A percentile compares a stretch with the other conserved stretches of the same genome.
Evolutionary conservation across 352 stramenopile species (phyloP).

Genomic region (Pythium aquatile): DNA sequence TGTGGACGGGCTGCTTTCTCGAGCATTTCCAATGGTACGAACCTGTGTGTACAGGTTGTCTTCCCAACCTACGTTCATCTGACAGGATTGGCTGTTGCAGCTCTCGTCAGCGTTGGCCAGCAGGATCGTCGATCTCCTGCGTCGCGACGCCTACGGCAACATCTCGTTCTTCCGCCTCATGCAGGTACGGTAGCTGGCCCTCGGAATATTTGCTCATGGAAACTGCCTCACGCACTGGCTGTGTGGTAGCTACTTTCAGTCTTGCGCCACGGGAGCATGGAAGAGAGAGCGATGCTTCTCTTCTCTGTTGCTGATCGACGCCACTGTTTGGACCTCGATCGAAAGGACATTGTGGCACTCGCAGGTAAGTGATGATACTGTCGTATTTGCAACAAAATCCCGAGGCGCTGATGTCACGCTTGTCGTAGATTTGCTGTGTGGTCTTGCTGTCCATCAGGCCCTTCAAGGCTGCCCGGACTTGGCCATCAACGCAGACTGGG

Average conservation of each 20-base stretch:
- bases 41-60: not conserved
- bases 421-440: slow-evolving; percentile 45
- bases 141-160: slow-evolving; percentile 59
- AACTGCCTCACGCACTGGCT: not conserved
- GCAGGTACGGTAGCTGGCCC: slow-evolving; percentile 33
- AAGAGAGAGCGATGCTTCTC: slow-evolving; percentile 56
- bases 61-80: not conserved
- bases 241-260: slow-evolving; percentile 23
- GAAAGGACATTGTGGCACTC: slow-evolving; percentile 40
- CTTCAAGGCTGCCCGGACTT: not conserved
- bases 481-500: not conserved
- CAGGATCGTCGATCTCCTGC: slow-evolving; percentile 46
- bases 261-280: slow-evolving; percentile 30
- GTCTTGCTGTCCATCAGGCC: slow-evolving; percentile 34
- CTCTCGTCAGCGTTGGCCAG: slow-evolving; percentile 34
- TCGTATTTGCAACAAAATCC: too few species aligned
- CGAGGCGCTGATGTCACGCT: not conserved
- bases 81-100: slow-evolving; percentile 34
- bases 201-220: too few species aligned
- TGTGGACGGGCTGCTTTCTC: slow-evolving; percentile 48
- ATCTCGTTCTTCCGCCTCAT: slow-evolving; percentile 59
- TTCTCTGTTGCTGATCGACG: slow-evolving; percentile 38
- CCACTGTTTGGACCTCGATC: slow-evolving; percentile 33
- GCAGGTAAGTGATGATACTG: slow-evolving; percentile 31
- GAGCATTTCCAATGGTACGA: slow-evolving; percentile 47